A percentile compares a stretch with the other conserved stretches of the same genome.
Evolutionary conservation across 371 early-diverging fungal species (phyloP).

Genomic region (Smittium mucronatum): DNA sequence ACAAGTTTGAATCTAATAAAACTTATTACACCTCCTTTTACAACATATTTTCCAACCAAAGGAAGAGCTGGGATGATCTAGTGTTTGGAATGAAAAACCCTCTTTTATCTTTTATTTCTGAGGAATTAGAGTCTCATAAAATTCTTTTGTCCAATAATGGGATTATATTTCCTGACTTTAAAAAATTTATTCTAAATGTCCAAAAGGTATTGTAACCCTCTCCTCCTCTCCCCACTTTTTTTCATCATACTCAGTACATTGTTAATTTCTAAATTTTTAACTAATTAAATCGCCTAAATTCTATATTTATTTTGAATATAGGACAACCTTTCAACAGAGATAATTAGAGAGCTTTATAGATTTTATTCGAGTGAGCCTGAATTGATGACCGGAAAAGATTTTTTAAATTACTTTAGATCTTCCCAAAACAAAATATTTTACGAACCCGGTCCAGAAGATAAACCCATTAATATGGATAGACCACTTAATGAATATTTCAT

Average conservation of each 20-base stretch:
- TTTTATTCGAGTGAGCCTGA: constrained; percentile 16
- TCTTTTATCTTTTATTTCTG: neutral
- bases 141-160: constrained; percentile 9
- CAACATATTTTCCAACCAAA: neutral
- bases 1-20: neutral
- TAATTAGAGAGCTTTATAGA: no score
- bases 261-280: no score
- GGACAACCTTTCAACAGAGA: no score
- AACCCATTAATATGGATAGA: constrained; percentile 29
- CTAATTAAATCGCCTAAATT: no score
- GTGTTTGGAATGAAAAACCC: neutral
- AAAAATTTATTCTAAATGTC: constrained; percentile 22
- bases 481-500: constrained; percentile 64
- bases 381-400: constrained; percentile 25
- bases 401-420: constrained; percentile 30
- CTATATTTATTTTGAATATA: no score
- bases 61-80: neutral
- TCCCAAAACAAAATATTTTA: constrained; percentile 23
- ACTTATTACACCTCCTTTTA: neutral
- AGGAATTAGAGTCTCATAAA: neutral
- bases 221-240: no score
- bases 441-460: constrained; percentile 3
- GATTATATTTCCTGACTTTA: constrained; percentile 18
- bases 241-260: no score
- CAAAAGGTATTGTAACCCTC: constrained; percentile 22